Conservation (phyloP, 768 basidiomycete genomes). For the Psilocybe tampanensis region DNA sequence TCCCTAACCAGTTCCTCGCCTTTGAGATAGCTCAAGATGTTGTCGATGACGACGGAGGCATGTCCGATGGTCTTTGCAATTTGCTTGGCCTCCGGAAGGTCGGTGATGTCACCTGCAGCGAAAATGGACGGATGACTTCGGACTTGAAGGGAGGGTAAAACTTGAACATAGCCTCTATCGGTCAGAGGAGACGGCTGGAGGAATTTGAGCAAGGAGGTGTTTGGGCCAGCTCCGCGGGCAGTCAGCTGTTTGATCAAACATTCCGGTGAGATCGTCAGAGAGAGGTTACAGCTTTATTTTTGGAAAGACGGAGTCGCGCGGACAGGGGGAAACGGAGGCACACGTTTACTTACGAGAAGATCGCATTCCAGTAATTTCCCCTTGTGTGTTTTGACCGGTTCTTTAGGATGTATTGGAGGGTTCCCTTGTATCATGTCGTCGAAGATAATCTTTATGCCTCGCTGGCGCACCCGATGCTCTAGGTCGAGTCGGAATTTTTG, state of each 20-base stretch:
- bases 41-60: constrained; percentile 41
- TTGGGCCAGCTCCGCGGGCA: constrained; percentile 39
- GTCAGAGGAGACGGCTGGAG: constrained; percentile 31
- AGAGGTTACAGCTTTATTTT: background rate
- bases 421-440: constrained; percentile 46
- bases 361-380: constrained; percentile 24
- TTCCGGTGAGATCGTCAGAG: no score
- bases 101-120: constrained; percentile 59
- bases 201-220: constrained; percentile 47
- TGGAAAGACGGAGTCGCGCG: background rate
- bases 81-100: constrained; percentile 58
- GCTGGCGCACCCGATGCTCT: constrained; percentile 36
- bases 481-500: constrained; percentile 47
- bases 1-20: constrained; percentile 27
- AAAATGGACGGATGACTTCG: constrained; percentile 49
- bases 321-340: background rate
- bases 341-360: constrained; percentile 17
- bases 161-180: constrained; percentile 42
- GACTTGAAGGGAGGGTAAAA: constrained; percentile 54
- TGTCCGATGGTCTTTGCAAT: constrained; percentile 47
- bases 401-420: background rate
- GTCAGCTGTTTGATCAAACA: constrained; percentile 24
- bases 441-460: constrained; percentile 51
- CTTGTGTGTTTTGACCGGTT: constrained; percentile 21
- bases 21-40: constrained; percentile 38